These are phyloP conservation scores for Sordariomycetes sp. DNA, from an alignment of 2,329 filamentous ascomycete species.

Conservation along the genomic window DNA sequence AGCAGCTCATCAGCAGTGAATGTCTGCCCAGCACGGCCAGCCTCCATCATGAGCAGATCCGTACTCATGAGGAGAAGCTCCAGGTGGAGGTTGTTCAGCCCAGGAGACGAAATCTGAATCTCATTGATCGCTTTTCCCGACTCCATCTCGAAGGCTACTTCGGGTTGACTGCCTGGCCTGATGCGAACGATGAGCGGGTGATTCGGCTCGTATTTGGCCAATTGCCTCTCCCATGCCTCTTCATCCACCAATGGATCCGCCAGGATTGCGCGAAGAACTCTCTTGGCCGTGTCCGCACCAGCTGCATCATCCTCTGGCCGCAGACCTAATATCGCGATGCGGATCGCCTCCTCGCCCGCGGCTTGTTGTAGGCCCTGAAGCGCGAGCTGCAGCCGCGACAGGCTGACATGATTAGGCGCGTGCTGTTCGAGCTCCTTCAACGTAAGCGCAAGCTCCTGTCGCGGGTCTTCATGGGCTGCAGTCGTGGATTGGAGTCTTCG, in stretches of 20 bases:
- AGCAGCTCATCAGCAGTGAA: constrained; percentile 56
- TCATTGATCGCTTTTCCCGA: constrained; percentile 38
- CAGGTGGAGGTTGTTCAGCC: constrained; percentile 50
- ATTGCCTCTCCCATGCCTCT: constrained; percentile 56
- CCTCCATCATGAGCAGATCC: constrained; percentile 34
- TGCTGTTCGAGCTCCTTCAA: constrained; percentile 52
- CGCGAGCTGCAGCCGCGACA: constrained; percentile 64
- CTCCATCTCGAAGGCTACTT: constrained; percentile 16
- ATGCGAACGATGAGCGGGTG: constrained; percentile 57
- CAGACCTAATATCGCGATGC: constrained; percentile 48
- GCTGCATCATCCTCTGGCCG: constrained; percentile 18
- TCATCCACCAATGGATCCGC: constrained; percentile 59
- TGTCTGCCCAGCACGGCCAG: constrained; percentile 22
- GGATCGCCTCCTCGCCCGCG: constrained; percentile 46
- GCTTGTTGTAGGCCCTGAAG: constrained; percentile 52
- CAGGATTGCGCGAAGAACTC: constrained; percentile 59
- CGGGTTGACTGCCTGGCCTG: constrained; percentile 16
- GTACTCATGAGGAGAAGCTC: constrained; percentile 53
- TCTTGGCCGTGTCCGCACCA: constrained; percentile 42
- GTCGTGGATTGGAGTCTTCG: constrained; percentile 21
- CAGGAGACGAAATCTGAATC: constrained; percentile 53
- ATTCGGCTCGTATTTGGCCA: constrained; percentile 40
- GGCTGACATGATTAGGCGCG: constrained; percentile 53
- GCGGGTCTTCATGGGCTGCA: constrained; percentile 19
- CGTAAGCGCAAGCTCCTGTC: constrained; percentile 47